Evolutionary conservation across 495 filamentous ascomycete genomes (phyloP), one percentile per base, ranked within the genome.

Genomic region (Choiromyces venosus): DNA sequence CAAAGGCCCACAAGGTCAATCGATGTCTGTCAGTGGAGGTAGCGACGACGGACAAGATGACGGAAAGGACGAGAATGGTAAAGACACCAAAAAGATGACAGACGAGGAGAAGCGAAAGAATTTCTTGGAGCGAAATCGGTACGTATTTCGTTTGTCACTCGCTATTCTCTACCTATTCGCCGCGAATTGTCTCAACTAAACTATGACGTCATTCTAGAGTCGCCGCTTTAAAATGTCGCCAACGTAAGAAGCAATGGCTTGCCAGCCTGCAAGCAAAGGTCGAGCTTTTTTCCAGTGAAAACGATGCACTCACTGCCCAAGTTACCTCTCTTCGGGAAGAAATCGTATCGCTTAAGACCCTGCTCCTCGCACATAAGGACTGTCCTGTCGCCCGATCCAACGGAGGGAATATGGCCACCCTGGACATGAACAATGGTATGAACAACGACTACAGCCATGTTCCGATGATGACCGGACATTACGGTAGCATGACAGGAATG

Each of bases 71-170:
- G 85, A 87, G 12, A 87, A 88, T 70, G 86, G 85, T 14, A 85
- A 88, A 66, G 80, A 85, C 81, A 83, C 85, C 56, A 91, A 89
- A 85, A 99, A 98, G 85, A 97, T 98, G 96, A 98, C 95, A 18
- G 95, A 99, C 76, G 95, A 98, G 81, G 95, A 99, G 84, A 99
- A 99, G 86, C 85, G 95, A 52, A 97, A 95, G 85, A 99, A 99
- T 79, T 99, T 99, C 83, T 85, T 99, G 12, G 95, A 99, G 78
- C 86, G 95, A 40, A 99, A 99, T 82, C 87, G 95, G 95, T 97
- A 88, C 79, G 92, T 85, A 74, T 36, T 71, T 37, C 10, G 29
- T 35, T 61, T 61, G 44, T 40, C 44, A 18, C 12, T 21, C 21
- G 69, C 16, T 52, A 44, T 46, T 40, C 12, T 61, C 52, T 46